Percentiles rank a stretch among this genome's conserved stretches.
Evolutionary conservation across 2,329 filamentous ascomycete species (phyloP).

Genomic region (Monosporascus ibericus): DNA sequence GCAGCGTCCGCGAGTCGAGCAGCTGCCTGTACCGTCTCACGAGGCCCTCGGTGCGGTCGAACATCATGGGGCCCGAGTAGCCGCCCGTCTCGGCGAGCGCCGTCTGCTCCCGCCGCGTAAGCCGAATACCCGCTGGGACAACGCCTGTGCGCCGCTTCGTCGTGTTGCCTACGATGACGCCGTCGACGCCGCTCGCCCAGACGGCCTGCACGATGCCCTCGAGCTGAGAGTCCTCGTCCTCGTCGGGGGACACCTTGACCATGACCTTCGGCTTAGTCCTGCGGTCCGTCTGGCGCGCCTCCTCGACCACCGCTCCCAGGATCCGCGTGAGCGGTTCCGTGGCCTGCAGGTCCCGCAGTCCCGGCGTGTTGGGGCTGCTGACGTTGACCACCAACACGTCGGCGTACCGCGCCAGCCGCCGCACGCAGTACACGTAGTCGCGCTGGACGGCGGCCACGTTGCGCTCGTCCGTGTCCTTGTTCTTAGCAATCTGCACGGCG

Average conservation of each 20-base stretch:
- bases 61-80: conserved; percentile 86
- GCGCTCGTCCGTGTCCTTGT: conserved; percentile 81
- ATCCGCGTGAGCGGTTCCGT: conserved; percentile 76
- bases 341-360: conserved; percentile 79
- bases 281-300: conserved; percentile 63
- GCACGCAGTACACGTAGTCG: conserved; percentile 85
- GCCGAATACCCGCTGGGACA: conserved; percentile 57
- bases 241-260: conserved; percentile 97
- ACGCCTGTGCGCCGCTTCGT: conserved; percentile 75
- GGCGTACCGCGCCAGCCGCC: conserved; percentile 76
- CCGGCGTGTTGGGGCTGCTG: conserved; percentile 92
- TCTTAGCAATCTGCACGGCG: conserved; percentile 93
- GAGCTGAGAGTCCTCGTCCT: conserved; percentile 79
- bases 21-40: conserved; percentile 72
- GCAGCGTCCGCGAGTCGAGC: conserved; percentile 48
- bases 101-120: conserved; percentile 60
- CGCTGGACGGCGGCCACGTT: conserved; percentile 77
- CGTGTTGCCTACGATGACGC: conserved; percentile 95
- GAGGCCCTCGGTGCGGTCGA: conserved; percentile 69
- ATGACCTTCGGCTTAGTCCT: conserved; percentile 76
- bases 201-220: conserved; percentile 84
- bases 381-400: conserved; percentile 98
- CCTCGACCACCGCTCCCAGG: conserved; percentile 73
- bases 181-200: conserved; percentile 78
- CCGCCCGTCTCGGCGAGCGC: conserved; percentile 75